Evolutionary conservation across 139 green algal species (phyloP), one percentile per base, ranked within the genome.

Genomic region (Astrephomene gubernaculifera): DNA sequence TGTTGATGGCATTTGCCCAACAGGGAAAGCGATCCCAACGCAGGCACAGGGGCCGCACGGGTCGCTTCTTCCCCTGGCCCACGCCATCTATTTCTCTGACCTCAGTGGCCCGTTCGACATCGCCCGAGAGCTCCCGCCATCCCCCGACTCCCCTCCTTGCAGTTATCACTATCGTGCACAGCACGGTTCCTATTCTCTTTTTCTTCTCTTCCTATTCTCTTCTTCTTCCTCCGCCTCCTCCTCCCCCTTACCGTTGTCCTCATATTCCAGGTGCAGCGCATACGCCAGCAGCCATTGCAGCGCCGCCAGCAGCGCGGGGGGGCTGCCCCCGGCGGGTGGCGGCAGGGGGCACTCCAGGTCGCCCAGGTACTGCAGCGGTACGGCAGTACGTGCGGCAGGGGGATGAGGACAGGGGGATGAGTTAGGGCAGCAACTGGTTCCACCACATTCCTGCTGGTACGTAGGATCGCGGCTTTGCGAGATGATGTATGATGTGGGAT

Each of bases 231-330:
- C n/a, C n/a, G n/a, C n/a, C n/a, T n/a, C n/a, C n/a, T n/a, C n/a
- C n/a, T n/a, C n/a, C n/a, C n/a, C n/a, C n/a, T n/a, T n/a, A 84
- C 78, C 61, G 41, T 84, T 84, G 61, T 84, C 78, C 31, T 75
- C 78, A 9, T 75, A 84, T 2, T 84, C 78, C 0, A 84, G 78
- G 60, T 84, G 74, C 2, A 84, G 24, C 5, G 78, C 78, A 22
- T 75, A 84, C 4, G 63, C 78, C 61, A 84, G 61, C 63, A 84
- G 78, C 78, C 78, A 84, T 36, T 74, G 29, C 24, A 84, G 10
- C 22, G 78, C 78, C 29, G 31, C 43, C 33, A 1, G 29, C n/a
- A 39, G 33, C 22, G 74, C 78, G 60, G 39, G 3, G n/a, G n/a
- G n/a, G n/a, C n/a, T n/a, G n/a, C n/a, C n/a, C n/a, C n/a, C n/a